Base-by-base conservation (phyloP, 345 rosid species). In the Lepidium didymum region DNA sequence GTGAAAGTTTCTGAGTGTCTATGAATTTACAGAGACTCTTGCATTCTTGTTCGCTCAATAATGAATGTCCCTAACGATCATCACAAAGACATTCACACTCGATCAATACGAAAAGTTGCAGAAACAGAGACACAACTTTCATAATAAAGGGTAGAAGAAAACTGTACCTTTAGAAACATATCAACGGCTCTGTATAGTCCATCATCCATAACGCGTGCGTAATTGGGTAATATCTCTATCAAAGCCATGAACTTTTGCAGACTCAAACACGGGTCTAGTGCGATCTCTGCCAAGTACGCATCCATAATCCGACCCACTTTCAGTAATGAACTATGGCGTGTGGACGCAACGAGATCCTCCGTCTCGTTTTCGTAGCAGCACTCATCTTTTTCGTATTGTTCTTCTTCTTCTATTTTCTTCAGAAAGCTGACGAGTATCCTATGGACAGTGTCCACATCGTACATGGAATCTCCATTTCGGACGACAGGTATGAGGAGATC, bases 241-340 rank as follows among this genome's bases (percentile, higher is more conserved):
- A 87, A 65, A 44, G 87, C 87, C 16, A 65, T 68, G 78, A 83
- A 89, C 71, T 91, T 90, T 74, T 81, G 85, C 75, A 86, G 62
- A 76, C 86, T 82, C 66, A 92, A 64, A 70, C 81, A 79, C 11
- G 96, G 98, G 72, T 92, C 98, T 10, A 91, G 84, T 21, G 93
- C 98, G 23, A 90, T 87, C 81, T 92, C 96, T 19, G 93, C 90
- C 40, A 90, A 75, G 63, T 86, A 92, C 6, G 90, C 84, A 79
- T 92, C 98, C 18, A 89, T 76, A 56, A 90, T 87, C 61, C 77
- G 72, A 44, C 96, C 98, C 19, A 90, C 91, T 79, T 90, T 92
- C 72, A 92, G 53, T 75, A 87, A 77, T 29, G 93, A 83, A 60
- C 77, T 78, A 38, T 90, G 90, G 37, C 88, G 77, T 1, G 84